Conservation (phyloP, 768 basidiomycete species). For the Phaeotremella fagi region DNA sequence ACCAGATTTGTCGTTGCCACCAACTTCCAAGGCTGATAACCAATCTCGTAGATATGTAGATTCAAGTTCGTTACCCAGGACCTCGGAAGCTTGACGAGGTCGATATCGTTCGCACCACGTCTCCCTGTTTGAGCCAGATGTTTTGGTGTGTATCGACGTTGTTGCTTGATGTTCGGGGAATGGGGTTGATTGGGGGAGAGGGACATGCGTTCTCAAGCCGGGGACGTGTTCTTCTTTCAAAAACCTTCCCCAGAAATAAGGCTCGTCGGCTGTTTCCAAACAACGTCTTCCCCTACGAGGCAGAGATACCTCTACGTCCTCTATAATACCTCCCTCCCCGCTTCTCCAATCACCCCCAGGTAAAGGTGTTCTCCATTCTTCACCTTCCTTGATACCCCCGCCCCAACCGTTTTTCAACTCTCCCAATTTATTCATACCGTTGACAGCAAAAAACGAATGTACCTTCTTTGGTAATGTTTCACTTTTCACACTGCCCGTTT, state of each 20-base stretch:
- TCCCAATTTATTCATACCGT: conserved; percentile 2
- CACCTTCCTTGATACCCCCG: conserved; percentile 22
- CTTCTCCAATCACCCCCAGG: conserved; percentile 21
- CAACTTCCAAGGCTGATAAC: conserved; percentile 41
- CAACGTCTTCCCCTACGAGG: background rate
- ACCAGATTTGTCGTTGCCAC: conserved; percentile 4
- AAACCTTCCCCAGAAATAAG: background rate
- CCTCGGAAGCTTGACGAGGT: conserved; percentile 33
- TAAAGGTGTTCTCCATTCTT: conserved; percentile 28
- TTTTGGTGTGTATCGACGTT: conserved; percentile 3
- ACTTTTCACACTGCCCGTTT: background rate
- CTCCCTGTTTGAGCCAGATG: conserved; percentile 16
- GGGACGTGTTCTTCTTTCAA: no score
- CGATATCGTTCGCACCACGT: conserved; percentile 45
- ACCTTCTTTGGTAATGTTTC: conserved; percentile 2
- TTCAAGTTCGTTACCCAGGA: conserved; percentile 45
- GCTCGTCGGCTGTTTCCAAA: background rate
- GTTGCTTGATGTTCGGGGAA: conserved; percentile 21
- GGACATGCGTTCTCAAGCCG: no score
- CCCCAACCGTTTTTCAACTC: conserved; percentile 35
- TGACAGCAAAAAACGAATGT: conserved; percentile 26
- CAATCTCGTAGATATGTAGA: conserved; percentile 45
- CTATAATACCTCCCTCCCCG: background rate
- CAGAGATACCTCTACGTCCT: background rate
- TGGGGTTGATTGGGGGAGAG: background rate